Evolutionary conservation across 1,284 basidiomycete genomes (phyloP), one percentile per base, ranked within the genome.

Genomic region (Blastosporella zonata): DNA sequence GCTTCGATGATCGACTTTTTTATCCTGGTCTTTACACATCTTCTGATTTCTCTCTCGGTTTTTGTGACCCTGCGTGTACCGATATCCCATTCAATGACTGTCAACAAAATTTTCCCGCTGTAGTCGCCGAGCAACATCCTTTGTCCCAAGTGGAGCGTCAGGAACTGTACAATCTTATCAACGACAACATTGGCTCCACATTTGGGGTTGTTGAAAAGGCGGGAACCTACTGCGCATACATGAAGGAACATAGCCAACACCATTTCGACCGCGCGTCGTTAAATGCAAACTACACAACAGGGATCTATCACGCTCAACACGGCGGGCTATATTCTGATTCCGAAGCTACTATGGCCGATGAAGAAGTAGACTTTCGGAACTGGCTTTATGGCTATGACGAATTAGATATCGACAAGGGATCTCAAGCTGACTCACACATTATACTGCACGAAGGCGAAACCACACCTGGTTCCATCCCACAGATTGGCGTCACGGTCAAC

Each of bases 221-320:
- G 46, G 79, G 78, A 25, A 73, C 74, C 3, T 83, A 82, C 60
- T 70, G 68, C 52, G 63, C 69, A 34, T 71, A 75, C 56, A 82
- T 81, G 80, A 67, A 74, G 50, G 68, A 72, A 49, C 75, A 70
- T 57, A 63, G 66, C 23, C 67, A 67, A 47, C 62, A 69, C 35
- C 79, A 76, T 60, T 78, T 73, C 51, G 60, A 66, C 23, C 56
- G 58, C 65, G 46, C 58, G 22, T 49, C 49, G 28, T 49, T 37
- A 46, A 47, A 52, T 15, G 35, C 39, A 36, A 22, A 40, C 40
- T 42, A n/a, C 44, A 38, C 34, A 25, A 29, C 46, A 23, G 51
- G 33, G 29, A 28, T 41, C 31, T 43, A 46, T 38, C 44, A 29
- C 17, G 43, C 15, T 29, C 7, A 15, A 20, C 41, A 43, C 22